Evolutionary conservation across 306 rosid species (phyloP), one percentile per base, ranked within the genome.

Genomic region (Prunus kanzakura): DNA sequence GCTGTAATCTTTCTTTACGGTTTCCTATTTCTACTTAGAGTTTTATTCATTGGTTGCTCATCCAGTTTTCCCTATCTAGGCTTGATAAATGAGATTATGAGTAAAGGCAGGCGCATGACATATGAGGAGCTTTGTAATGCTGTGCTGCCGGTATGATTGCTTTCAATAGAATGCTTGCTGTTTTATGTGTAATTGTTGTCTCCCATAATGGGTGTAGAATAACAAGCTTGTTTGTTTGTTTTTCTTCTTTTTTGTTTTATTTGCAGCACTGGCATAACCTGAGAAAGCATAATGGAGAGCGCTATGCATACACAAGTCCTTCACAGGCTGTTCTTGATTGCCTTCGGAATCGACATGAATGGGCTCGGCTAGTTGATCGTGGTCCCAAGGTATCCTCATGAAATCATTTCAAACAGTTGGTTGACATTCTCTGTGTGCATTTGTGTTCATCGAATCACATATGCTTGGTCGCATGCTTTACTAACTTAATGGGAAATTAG

Each of bases 291-390:
- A 95, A 95, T 43, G 98, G 97, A 79, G 98, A 95, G 83, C 96
- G 97, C 19, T 95, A 95, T 84, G 97, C 98, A 72, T 95, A 95
- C 81, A 82, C 98, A 35, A 95, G 97, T 86, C 98, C 87, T 74
- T 95, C 97, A 62, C 98, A 95, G 82, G 97, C 97, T 69, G 98
- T 95, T 86, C 93, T 95, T 74, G 98, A 95, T 85, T 92, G 98
- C 85, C 83, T 92, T 81, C 87, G 97, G 85, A 95, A 95, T 78
- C 90, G 96, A 51, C 96, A 86, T 76, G 97, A 90, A 87, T 95
- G 99, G 99, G 97, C 99, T 49, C 89, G 93, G 64, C 78, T 95
- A 88, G 97, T 92, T 69, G 97, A 95, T 79, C 97, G 97, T 52
- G 98, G 97, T 83, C 97, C 97, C 7, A 95, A 95, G 97, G 99